These are phyloP conservation scores for Monosporozyma yasuniensis DNA, from an alignment of 805 yeast species.

Conservation along the genomic window DNA sequence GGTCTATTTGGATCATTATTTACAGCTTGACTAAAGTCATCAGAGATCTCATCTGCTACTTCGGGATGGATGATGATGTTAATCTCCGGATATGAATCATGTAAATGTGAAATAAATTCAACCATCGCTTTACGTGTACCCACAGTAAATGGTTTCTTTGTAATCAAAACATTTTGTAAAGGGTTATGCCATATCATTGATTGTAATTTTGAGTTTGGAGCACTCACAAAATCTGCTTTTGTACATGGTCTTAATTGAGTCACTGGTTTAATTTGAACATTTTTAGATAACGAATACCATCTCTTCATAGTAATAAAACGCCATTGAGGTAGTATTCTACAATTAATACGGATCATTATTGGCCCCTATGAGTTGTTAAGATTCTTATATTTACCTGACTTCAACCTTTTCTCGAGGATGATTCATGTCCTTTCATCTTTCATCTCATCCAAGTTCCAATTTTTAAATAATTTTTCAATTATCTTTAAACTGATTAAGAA, in stretches of 20 bases:
- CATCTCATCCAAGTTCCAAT: not conserved
- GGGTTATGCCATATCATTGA: slow-evolving; percentile 64
- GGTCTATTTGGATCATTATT: slow-evolving; percentile 26
- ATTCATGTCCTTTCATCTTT: too few species aligned
- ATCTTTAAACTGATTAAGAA: too few species aligned
- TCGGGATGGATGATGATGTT: slow-evolving; percentile 73
- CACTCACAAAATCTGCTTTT: slow-evolving; percentile 44
- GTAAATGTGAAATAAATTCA: slow-evolving; percentile 52
- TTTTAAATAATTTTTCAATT: not conserved
- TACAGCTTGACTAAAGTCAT: slow-evolving; percentile 19
- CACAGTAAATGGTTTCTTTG: slow-evolving; percentile 76
- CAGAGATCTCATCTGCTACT: slow-evolving; percentile 58
- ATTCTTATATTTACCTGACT: not conserved
- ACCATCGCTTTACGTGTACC: slow-evolving; percentile 59
- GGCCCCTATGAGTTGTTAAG: not conserved
- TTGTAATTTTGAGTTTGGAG: slow-evolving; percentile 53
- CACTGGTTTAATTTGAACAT: slow-evolving; percentile 23
- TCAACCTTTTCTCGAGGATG: not conserved
- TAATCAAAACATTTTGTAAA: slow-evolving; percentile 64
- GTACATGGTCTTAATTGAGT: slow-evolving; percentile 24
- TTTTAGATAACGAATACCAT: not conserved
- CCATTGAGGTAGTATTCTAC: slow-evolving; percentile 10
- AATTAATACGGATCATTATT: slow-evolving; percentile 2
- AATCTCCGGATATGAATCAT: slow-evolving; percentile 54
- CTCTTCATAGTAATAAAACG: not conserved